Percentiles rank a stretch among this genome's conserved stretches.
These are phyloP conservation scores for Berberis thunbergii DNA, from an alignment of 164 flowering plant genomes.

Conservation along the genomic window DNA sequence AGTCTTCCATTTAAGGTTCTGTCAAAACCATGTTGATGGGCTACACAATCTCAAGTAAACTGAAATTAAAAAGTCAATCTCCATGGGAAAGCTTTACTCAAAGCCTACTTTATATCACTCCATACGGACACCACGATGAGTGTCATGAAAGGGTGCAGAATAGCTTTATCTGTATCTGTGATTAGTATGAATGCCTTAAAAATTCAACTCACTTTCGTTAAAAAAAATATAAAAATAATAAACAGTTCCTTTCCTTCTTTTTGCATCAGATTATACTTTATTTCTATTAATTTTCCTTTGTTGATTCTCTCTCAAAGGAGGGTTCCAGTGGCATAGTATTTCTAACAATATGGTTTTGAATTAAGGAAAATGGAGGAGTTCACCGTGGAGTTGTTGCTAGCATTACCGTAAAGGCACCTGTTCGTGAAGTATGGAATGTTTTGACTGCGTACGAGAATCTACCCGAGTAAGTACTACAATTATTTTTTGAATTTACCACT, in stretches of 20 bases:
- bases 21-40: too few species aligned
- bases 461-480: conserved; percentile 63
- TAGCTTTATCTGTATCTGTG: too few species aligned
- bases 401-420: conserved; percentile 91
- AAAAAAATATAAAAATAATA: too few species aligned
- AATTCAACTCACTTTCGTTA: too few species aligned
- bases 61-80: too few species aligned
- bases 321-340: background rate
- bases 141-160: too few species aligned
- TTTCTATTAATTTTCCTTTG: background rate
- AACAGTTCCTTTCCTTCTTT: background rate
- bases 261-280: background rate
- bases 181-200: too few species aligned
- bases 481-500: background rate
- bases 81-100: too few species aligned
- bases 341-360: conserved; percentile 15
- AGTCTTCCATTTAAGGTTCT: too few species aligned
- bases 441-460: conserved; percentile 86
- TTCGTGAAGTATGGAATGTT: conserved; percentile 87
- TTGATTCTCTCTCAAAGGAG: background rate
- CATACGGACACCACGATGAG: too few species aligned
- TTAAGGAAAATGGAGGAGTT: conserved; percentile 96
- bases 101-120: too few species aligned
- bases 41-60: too few species aligned
- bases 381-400: conserved; percentile 93